Evolutionary conservation across 345 rosid species (phyloP), one percentile per base, ranked within the genome.

Genomic region (Diplotaxis tenuifolia): DNA sequence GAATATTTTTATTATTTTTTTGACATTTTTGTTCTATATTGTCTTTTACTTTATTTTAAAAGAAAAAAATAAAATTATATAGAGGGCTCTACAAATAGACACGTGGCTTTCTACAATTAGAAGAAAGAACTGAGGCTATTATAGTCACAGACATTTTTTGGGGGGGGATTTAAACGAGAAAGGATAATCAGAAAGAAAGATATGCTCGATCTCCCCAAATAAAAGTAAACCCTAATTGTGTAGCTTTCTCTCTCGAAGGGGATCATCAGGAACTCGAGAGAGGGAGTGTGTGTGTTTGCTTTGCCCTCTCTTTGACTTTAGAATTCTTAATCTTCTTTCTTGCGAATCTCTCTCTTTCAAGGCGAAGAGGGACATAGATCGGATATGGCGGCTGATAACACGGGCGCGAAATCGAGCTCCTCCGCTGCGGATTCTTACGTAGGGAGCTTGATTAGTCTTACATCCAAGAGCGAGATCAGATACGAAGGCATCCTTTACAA

Each of bases 381-480:
- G 50, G 77, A 60, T 71, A 90, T 88, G 96, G 86, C 89, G 72
- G 76, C 91, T 50, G 95, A 87, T 61, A 85, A 63, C 65, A 67
- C 84, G 28, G 80, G 82, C 65, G 75, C 88, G 59, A 83, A 86
- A 78, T 81, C 95, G 76, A 78, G 87, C 71, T 82, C 92, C 62
- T 78, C 91, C 66, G 94, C 92, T 34, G 98, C 92, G 49, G 98
- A 93, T 81, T 89, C 98, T 23, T 93, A 93, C 84, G 83, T 93
- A 32, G 98, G 98, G 74, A 93, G 98, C 88, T 86, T 89, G 88
- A 93, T 90, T 47, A 93, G 97, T 79, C 82, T 93, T 85, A 93
- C 98, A 10, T 93, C 98, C 6, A 93, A 91, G 87, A 87, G 96
- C 73, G 97, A 93, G 86, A 90, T 93, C 88, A 85, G 97, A 83